Conservation (phyloP, 1,284 basidiomycete species). For the Trichosporon coremiiforme region DNA sequence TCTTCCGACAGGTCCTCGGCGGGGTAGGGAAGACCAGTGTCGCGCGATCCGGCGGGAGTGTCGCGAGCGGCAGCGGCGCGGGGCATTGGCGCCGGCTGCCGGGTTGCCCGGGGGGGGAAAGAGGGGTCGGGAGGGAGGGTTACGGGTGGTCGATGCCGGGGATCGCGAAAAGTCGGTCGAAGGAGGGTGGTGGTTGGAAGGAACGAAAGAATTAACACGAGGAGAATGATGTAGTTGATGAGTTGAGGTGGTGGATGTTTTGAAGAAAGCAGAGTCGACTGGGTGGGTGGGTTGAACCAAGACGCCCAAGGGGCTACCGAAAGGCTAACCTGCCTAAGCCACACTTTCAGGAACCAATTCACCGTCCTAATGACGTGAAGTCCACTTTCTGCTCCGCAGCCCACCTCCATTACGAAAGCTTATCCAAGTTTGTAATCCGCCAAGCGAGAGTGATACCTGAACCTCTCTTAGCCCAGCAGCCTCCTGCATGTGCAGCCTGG, state of each 20-base stretch:
- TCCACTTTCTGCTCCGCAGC: background rate
- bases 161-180: background rate
- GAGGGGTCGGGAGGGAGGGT: background rate
- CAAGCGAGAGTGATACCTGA: too few species aligned
- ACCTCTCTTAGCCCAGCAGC: too few species aligned
- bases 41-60: constrained; percentile 23
- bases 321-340: constrained; percentile 1
- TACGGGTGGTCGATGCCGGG: background rate
- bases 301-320: background rate
- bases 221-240: constrained; percentile 14
- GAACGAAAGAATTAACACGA: background rate
- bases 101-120: constrained; percentile 9
- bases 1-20: constrained; percentile 54
- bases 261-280: constrained; percentile 13
- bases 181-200: background rate
- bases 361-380: background rate
- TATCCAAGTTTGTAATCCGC: background rate
- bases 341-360: constrained; percentile 8
- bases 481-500: background rate
- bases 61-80: constrained; percentile 24
- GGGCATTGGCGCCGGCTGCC: constrained; percentile 14
- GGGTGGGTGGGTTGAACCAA: background rate
- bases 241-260: constrained; percentile 17
- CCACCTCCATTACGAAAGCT: background rate
- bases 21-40: constrained; percentile 37